phyloP scores from a whole-genome alignment of 2,329 filamentous ascomycete genomes.

The Fonsecaea erecta region DNA sequence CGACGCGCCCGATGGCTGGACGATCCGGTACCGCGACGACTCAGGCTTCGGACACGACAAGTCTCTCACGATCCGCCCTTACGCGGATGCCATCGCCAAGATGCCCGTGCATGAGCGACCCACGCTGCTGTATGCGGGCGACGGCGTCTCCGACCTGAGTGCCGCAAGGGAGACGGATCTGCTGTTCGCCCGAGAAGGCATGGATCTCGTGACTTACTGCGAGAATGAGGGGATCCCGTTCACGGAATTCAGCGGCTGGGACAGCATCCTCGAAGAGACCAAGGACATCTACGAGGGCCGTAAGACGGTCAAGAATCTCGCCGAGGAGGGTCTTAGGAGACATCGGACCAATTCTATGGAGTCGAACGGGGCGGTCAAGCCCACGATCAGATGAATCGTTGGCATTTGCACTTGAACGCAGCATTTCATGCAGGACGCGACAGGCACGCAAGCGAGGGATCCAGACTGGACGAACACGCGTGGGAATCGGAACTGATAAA shows the following conservation, averaged over 20 bases:
- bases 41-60: slow-evolving; percentile 96
- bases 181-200: slow-evolving; percentile 88
- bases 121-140: slow-evolving; percentile 90
- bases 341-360: slow-evolving; percentile 36
- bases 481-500: background rate
- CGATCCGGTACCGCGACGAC: slow-evolving; percentile 79
- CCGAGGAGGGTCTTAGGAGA: slow-evolving; percentile 46
- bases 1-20: slow-evolving; percentile 82
- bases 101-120: slow-evolving; percentile 72
- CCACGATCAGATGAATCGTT: slow-evolving; percentile 20
- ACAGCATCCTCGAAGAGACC: slow-evolving; percentile 74
- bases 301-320: slow-evolving; percentile 71
- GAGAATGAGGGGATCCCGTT: slow-evolving; percentile 83
- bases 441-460: background rate
- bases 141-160: slow-evolving; percentile 89
- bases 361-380: slow-evolving; percentile 20
- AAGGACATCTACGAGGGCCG: slow-evolving; percentile 77
- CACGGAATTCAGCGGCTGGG: slow-evolving; percentile 84
- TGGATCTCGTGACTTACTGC: slow-evolving; percentile 86
- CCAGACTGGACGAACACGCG: background rate
- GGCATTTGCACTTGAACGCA: no score
- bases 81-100: slow-evolving; percentile 61
- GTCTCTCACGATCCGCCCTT: slow-evolving; percentile 85
- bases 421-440: slow-evolving; percentile 1
- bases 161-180: slow-evolving; percentile 92